A percentile compares a stretch with the other conserved stretches of the same genome.
Conservation (phyloP, 2,329 filamentous ascomycete species). For the Talaromyces sp. region DNA sequence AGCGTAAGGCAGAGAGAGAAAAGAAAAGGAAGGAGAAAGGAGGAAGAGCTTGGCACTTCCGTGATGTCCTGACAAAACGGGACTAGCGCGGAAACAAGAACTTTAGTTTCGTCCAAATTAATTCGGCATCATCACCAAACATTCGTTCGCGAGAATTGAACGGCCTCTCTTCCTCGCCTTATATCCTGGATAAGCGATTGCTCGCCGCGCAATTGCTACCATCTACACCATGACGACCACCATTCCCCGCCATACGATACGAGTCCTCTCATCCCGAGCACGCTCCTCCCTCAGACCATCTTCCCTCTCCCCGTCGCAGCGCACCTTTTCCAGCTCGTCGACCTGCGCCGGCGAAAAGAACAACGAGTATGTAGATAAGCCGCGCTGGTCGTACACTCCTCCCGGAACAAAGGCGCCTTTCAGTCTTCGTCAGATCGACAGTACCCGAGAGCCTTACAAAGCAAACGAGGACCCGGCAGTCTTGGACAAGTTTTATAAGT, state of each 20-base stretch:
- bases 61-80: conserved; percentile 5
- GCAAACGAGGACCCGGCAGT: conserved; percentile 72
- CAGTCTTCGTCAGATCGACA: conserved; percentile 35
- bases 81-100: conserved; percentile 17
- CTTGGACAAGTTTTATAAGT: conserved; percentile 75
- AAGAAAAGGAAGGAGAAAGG: neutral
- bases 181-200: neutral
- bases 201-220: neutral
- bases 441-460: conserved; percentile 50
- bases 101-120: conserved; percentile 8
- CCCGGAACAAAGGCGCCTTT: conserved; percentile 68
- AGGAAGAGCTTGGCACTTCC: neutral
- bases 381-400: conserved; percentile 71
- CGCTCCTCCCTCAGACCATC: conserved; percentile 23
- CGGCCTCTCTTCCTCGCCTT: neutral
- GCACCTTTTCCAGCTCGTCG: conserved; percentile 31
- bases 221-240: conserved; percentile 48
- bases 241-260: conserved; percentile 43
- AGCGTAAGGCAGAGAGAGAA: neutral
- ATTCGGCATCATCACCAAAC: neutral
- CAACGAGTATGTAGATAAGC: conserved; percentile 41
- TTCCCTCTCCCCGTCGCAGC: conserved; percentile 25
- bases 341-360: conserved; percentile 27
- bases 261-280: conserved; percentile 34
- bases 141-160: neutral